These are phyloP conservation scores for Scopulariopsis brevicaulis DNA, from an alignment of 2,329 filamentous ascomycete genomes.

Conservation along the genomic window DNA sequence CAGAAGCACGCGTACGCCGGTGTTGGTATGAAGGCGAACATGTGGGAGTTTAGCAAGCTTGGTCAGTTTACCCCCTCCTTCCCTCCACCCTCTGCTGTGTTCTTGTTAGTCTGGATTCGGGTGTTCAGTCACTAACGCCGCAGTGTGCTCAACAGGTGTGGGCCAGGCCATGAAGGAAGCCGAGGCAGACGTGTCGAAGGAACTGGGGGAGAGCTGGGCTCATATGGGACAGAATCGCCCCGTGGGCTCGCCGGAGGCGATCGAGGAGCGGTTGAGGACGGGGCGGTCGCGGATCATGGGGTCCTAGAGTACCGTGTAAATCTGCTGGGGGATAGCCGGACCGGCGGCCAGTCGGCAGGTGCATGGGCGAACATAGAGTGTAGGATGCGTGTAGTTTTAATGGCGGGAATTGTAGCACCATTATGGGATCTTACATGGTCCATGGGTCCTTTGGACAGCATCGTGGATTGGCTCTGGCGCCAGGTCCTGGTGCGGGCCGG, in stretches of 20 bases:
- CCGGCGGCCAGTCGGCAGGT: background rate
- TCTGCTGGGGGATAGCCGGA: background rate
- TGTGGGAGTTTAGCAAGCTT: conserved; percentile 75
- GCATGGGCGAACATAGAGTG: background rate
- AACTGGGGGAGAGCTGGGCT: conserved; percentile 40
- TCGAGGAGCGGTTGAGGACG: conserved; percentile 43
- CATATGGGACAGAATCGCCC: conserved; percentile 42
- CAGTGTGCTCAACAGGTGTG: background rate
- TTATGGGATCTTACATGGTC: background rate
- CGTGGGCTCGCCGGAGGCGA: conserved; percentile 38
- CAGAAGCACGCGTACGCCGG: conserved; percentile 89
- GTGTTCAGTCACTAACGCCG: background rate
- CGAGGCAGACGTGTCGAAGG: conserved; percentile 7
- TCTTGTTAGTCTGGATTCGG: too few species aligned
- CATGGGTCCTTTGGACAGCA: background rate
- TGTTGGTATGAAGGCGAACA: conserved; percentile 98
- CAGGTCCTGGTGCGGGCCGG: too few species aligned
- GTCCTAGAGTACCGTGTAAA: background rate
- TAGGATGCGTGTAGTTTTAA: background rate
- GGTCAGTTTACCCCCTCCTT: conserved; percentile 22
- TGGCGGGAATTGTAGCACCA: background rate
- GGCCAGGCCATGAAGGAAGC: background rate
- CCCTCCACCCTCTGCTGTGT: background rate
- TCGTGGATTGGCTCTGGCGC: background rate
- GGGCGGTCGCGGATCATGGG: conserved; percentile 28